Evolutionary conservation across 352 stramenopile genomes (phyloP).

Genomic region (Phytophthora cactorum): DNA sequence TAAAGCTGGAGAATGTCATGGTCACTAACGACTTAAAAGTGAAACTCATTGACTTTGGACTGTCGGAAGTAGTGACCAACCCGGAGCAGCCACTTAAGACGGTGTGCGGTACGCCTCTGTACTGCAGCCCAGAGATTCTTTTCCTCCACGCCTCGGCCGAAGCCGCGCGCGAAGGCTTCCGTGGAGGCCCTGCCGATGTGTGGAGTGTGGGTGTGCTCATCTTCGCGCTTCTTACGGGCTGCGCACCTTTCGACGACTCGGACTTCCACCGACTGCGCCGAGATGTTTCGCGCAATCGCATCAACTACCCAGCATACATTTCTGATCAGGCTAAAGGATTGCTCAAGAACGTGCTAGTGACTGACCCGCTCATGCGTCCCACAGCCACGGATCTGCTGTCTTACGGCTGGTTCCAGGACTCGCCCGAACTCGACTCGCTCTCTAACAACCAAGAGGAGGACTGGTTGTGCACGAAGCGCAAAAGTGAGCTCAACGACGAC

Average conservation of each 20-base stretch:
- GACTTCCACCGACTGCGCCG: constrained; percentile 65
- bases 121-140: constrained; percentile 83
- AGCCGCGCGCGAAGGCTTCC: constrained; percentile 49
- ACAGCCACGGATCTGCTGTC: constrained; percentile 65
- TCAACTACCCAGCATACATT: constrained; percentile 70
- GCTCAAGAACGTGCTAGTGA: constrained; percentile 71
- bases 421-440: constrained; percentile 2
- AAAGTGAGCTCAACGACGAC: constrained; percentile 16
- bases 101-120: constrained; percentile 82
- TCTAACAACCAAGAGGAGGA: constrained; percentile 26
- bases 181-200: constrained; percentile 70
- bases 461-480: constrained; percentile 29
- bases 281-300: constrained; percentile 72
- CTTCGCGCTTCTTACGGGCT: constrained; percentile 84
- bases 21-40: constrained; percentile 92
- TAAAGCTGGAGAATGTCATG: constrained; percentile 97
- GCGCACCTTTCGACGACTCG: constrained; percentile 82
- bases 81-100: constrained; percentile 72
- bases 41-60: constrained; percentile 97
- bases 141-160: constrained; percentile 51
- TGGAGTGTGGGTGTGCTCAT: constrained; percentile 84
- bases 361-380: constrained; percentile 62
- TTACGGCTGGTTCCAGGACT: constrained; percentile 63
- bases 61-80: constrained; percentile 87
- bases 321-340: constrained; percentile 69